Conservation (phyloP, 805 yeast genomes). For the Candida arabinofermentans region DNA sequence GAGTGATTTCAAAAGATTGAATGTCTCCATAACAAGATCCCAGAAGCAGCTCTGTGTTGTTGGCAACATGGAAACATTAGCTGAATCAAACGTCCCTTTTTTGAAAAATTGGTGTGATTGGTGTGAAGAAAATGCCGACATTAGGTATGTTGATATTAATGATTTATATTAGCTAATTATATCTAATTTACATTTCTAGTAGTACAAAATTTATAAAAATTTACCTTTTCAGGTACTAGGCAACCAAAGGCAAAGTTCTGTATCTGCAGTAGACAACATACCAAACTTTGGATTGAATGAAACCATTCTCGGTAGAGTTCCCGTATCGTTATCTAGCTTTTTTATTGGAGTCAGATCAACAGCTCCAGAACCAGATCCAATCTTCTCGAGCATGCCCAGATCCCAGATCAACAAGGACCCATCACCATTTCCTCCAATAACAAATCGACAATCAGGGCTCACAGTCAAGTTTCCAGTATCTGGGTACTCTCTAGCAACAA, state of each 20-base stretch:
- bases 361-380: not conserved
- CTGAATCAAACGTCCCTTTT: constrained; percentile 40
- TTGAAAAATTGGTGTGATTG: constrained; percentile 64
- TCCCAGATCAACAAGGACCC: constrained; percentile 55
- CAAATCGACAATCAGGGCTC: constrained; percentile 63
- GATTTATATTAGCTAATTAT: constrained; percentile 26
- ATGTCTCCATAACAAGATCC: constrained; percentile 92
- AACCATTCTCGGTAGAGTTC: constrained; percentile 42
- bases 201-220: not conserved
- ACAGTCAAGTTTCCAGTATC: constrained; percentile 56
- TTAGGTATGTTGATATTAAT: constrained; percentile 59
- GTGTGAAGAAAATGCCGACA: constrained; percentile 63
- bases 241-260: constrained; percentile 43
- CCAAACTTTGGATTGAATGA: constrained; percentile 60
- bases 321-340: constrained; percentile 11
- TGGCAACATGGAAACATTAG: constrained; percentile 78
- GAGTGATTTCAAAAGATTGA: constrained; percentile 71
- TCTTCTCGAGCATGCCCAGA: constrained; percentile 9
- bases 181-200: not conserved
- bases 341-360: constrained; percentile 19
- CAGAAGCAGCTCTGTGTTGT: constrained; percentile 78
- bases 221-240: constrained; percentile 13
- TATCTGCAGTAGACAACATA: constrained; percentile 63
- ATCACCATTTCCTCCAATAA: constrained; percentile 57
- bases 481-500: constrained; percentile 32